These are phyloP conservation scores for Verticillium nubilum DNA, from an alignment of 2,329 filamentous ascomycete species.

Conservation along the genomic window DNA sequence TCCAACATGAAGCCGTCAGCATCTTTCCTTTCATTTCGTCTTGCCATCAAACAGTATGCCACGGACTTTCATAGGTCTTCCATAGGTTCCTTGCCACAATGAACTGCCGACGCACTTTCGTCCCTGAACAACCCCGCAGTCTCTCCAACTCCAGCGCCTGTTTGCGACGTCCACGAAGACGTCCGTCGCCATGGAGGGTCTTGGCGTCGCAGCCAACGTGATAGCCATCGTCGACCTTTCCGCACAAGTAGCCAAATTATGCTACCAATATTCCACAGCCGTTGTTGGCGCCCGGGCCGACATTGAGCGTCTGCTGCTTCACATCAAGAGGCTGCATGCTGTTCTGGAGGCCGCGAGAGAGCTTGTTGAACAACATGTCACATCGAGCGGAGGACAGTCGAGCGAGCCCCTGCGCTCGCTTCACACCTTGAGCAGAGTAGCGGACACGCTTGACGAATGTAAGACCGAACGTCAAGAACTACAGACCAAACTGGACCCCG, in stretches of 20 bases:
- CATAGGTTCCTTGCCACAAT: too few species aligned
- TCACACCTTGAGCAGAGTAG: conserved; percentile 17
- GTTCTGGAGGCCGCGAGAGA: conserved; percentile 18
- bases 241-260: conserved; percentile 25
- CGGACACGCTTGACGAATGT: conserved; percentile 13
- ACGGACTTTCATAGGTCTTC: too few species aligned
- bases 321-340: conserved; percentile 17
- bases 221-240: conserved; percentile 31
- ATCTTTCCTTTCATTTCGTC: too few species aligned
- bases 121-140: too few species aligned
- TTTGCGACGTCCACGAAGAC: neutral
- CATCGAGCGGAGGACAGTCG: neutral
- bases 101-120: too few species aligned
- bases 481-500: conserved; percentile 16
- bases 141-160: too few species aligned
- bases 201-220: conserved; percentile 28
- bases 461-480: conserved; percentile 16
- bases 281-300: conserved; percentile 22
- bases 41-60: too few species aligned
- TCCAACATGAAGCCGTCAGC: too few species aligned
- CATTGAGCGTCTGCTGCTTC: conserved; percentile 24
- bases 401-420: conserved; percentile 11
- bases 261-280: conserved; percentile 26
- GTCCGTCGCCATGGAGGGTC: conserved; percentile 17
- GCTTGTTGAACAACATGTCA: conserved; percentile 19